Evolutionary conservation across 768 basidiomycete genomes (phyloP).

Genomic region (Suillus clintonianus): DNA sequence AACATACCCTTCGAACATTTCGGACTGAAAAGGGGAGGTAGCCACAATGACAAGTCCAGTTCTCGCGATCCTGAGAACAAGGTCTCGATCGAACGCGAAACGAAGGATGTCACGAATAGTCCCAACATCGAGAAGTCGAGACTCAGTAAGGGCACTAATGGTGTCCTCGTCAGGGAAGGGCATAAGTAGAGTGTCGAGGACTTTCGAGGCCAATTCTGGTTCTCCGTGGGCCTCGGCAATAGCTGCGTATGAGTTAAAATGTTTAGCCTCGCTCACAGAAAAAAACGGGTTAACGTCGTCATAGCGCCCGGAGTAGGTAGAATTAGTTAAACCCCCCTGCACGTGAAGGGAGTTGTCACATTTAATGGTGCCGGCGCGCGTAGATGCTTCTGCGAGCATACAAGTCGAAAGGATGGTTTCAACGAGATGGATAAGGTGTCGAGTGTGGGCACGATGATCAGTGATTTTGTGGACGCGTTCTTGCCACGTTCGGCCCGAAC

Average conservation of each 20-base stretch:
- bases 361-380: rapidly evolving
- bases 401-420: not conserved
- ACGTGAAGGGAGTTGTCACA: not conserved
- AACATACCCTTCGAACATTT: too few species aligned
- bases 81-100: not conserved
- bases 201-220: not conserved
- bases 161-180: not conserved
- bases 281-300: not conserved
- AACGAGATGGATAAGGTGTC: not conserved
- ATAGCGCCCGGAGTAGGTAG: not conserved
- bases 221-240: not conserved
- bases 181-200: not conserved
- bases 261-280: not conserved
- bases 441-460: not conserved
- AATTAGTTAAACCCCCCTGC: not conserved
- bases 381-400: not conserved
- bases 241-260: not conserved
- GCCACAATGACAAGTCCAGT: too few species aligned
- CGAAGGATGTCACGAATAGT: not conserved
- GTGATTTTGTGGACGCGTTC: not conserved
- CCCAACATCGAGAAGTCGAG: not conserved
- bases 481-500: not conserved
- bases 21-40: too few species aligned
- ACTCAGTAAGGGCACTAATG: not conserved
- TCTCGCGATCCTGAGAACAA: not conserved